These are phyloP conservation scores for Pogostemon cablin DNA, from an alignment of 257 asterid genomes.

Conservation along the genomic window DNA sequence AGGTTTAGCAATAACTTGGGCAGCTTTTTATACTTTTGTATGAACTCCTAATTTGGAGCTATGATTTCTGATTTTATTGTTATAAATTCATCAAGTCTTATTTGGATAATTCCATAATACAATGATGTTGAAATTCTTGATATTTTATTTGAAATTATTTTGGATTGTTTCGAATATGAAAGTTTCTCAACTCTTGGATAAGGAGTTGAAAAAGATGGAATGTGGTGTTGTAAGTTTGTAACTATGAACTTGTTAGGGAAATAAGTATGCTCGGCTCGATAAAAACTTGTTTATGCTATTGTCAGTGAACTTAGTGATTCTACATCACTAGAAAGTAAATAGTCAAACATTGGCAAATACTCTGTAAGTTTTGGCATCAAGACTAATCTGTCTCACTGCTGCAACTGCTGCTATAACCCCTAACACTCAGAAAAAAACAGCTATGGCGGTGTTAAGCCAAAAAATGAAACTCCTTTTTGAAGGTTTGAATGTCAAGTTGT, in stretches of 20 bases:
- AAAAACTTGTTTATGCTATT: not conserved
- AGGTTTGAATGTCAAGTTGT: constrained; percentile 79
- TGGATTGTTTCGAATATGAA: not conserved
- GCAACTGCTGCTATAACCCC: constrained; percentile 76
- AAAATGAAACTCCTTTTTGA: constrained; percentile 52
- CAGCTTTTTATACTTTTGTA: not conserved
- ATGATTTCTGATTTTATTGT: not conserved
- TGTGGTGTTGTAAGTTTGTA: too few relatives aligned
- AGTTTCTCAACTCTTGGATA: not conserved
- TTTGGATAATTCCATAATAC: not conserved
- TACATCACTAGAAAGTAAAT: not conserved
- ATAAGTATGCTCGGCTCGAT: not conserved
- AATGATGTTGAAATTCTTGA: not conserved
- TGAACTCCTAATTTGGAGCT: not conserved
- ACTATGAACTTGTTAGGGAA: too few relatives aligned
- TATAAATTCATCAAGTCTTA: not conserved
- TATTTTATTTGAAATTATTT: not conserved
- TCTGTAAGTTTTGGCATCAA: constrained; percentile 72
- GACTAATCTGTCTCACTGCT: constrained; percentile 81
- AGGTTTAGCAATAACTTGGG: not conserved
- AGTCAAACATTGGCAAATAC: constrained; percentile 69
- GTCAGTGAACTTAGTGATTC: not conserved
- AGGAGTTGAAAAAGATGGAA: too few relatives aligned
- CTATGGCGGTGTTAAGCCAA: constrained; percentile 66
- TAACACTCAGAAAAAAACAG: constrained; percentile 56